Conservation (phyloP, 2,329 filamentous ascomycete genomes). For the Aspergillus fischeri region DNA sequence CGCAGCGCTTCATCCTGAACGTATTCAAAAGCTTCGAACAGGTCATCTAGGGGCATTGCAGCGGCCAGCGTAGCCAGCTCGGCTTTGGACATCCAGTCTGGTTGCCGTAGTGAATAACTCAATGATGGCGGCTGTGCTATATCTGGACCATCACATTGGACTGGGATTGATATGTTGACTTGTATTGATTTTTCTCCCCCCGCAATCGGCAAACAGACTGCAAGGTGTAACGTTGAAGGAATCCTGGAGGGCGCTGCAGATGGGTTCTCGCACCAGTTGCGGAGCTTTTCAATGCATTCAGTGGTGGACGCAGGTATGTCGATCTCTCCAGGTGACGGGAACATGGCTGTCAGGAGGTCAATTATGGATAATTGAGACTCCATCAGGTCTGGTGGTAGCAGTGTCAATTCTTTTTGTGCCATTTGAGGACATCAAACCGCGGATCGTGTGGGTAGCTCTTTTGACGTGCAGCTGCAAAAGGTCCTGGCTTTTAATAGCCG, state of each 20-base stretch:
- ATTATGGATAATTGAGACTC: slow-evolving; percentile 48
- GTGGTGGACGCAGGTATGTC: slow-evolving; percentile 38
- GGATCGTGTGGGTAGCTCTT: not conserved
- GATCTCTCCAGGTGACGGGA: slow-evolving; percentile 38
- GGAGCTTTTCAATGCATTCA: slow-evolving; percentile 23
- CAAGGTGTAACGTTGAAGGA: slow-evolving; percentile 20
- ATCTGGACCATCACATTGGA: slow-evolving; percentile 13
- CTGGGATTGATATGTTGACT: slow-evolving; percentile 27
- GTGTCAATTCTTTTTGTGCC: slow-evolving; percentile 5
- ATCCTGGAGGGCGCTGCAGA: slow-evolving; percentile 9
- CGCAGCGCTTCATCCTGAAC: slow-evolving; percentile 36
- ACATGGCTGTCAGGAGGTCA: slow-evolving; percentile 54
- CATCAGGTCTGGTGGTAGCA: slow-evolving; percentile 43
- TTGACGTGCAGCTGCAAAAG: too few species aligned
- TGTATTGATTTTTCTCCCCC: slow-evolving; percentile 22
- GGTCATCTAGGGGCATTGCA: slow-evolving; percentile 42
- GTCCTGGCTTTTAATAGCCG: not conserved
- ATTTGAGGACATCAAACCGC: slow-evolving; percentile 4
- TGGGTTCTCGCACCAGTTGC: slow-evolving; percentile 23
- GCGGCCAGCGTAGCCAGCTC: slow-evolving; percentile 39
- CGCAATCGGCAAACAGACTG: slow-evolving; percentile 22
- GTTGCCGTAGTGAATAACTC: slow-evolving; percentile 43
- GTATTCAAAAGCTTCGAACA: slow-evolving; percentile 45
- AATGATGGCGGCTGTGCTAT: slow-evolving; percentile 21
- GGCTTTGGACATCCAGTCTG: slow-evolving; percentile 51